phyloP scores from a whole-genome alignment of 2,329 filamentous ascomycete species.

The Alternaria panax region DNA sequence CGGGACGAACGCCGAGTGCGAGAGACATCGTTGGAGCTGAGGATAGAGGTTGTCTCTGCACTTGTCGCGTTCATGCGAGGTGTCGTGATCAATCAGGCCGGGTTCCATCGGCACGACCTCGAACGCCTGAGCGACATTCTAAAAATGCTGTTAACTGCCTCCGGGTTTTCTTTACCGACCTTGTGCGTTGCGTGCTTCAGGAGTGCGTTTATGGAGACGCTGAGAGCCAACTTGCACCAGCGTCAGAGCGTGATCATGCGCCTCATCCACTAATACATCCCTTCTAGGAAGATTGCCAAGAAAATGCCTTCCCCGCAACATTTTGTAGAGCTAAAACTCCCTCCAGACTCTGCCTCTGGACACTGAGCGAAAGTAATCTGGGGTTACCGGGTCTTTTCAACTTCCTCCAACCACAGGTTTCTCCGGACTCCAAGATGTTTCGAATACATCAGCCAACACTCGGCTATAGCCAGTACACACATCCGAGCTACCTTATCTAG shows the following conservation, averaged over 20 bases:
- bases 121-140: neutral
- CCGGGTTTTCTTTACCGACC: neutral
- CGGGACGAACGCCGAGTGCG: conserved; percentile 5
- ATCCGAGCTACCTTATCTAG: neutral
- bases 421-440: conserved; percentile 14
- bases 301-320: neutral
- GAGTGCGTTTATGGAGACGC: neutral
- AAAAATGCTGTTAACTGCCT: neutral
- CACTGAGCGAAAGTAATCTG: neutral
- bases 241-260: neutral
- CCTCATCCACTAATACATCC: neutral
- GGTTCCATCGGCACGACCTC: neutral
- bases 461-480: neutral
- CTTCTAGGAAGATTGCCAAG: neutral
- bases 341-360: conserved; percentile 12
- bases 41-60: neutral
- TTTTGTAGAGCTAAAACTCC: neutral
- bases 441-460: conserved; percentile 1
- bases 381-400: conserved; percentile 3
- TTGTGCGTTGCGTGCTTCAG: neutral
- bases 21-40: neutral
- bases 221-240: neutral
- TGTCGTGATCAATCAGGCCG: neutral
- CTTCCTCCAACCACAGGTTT: conserved; percentile 29
- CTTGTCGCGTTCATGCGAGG: neutral